A percentile compares a stretch with the other conserved stretches of the same genome.
Conservation (phyloP, 495 filamentous ascomycete species). For the Penicillium flavigenum region DNA sequence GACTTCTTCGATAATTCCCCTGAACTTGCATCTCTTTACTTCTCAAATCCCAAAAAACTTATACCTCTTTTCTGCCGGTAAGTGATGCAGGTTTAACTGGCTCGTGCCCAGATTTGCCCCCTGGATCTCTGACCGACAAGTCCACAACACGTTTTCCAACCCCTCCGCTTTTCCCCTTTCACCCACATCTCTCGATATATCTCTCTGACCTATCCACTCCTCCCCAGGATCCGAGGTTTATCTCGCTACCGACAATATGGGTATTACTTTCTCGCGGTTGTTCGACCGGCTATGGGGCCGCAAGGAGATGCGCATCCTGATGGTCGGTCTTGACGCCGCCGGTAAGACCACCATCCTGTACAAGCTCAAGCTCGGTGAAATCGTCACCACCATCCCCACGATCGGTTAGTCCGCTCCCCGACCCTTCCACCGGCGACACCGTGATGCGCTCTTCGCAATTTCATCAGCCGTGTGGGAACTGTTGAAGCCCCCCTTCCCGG, state of each 20-base stretch:
- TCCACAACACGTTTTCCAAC: slow-evolving; percentile 35
- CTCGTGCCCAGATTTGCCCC: slow-evolving; percentile 15
- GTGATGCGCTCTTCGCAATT: slow-evolving; percentile 15
- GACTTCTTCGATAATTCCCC: slow-evolving; percentile 17
- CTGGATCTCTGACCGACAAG: slow-evolving; percentile 26
- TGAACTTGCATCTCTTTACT: slow-evolving; percentile 7
- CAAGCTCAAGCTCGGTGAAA: slow-evolving; percentile 99
- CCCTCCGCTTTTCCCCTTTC: slow-evolving; percentile 17
- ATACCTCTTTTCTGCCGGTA: slow-evolving; percentile 19
- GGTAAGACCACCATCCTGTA: slow-evolving; percentile 99
- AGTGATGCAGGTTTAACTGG: slow-evolving; percentile 9
- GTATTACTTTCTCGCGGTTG: slow-evolving; percentile 89
- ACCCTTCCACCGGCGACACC: slow-evolving; percentile 7
- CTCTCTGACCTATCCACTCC: slow-evolving; percentile 15
- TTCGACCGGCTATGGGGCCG: slow-evolving; percentile 95
- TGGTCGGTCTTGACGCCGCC: slow-evolving; percentile 98
- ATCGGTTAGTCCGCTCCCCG: slow-evolving; percentile 72
- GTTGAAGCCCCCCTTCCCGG: neutral
- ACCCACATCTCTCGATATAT: slow-evolving; percentile 24
- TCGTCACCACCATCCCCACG: slow-evolving; percentile 98
- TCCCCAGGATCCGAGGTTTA: slow-evolving; percentile 26
- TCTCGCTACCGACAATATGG: slow-evolving; percentile 67
- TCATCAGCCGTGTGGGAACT: neutral
- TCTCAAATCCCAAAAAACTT: slow-evolving; percentile 11
- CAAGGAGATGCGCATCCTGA: slow-evolving; percentile 99